A percentile compares a stretch with the other conserved stretches of the same genome.
phyloP scores from a whole-genome alignment of 2,329 filamentous ascomycete genomes.

The Coniochaeta sp. region DNA sequence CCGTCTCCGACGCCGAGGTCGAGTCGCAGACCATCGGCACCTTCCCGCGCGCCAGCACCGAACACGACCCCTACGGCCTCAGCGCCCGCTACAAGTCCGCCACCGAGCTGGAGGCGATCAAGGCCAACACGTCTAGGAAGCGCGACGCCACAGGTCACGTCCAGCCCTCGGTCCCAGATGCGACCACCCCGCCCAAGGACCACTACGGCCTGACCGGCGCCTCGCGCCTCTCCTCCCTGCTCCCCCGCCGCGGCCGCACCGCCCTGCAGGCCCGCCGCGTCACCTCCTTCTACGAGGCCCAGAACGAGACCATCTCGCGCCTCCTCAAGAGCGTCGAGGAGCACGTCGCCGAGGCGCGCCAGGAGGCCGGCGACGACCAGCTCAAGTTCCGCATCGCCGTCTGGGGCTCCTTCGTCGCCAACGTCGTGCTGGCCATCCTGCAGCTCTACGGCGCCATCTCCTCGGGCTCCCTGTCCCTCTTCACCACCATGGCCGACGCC shows the following conservation, averaged over 20 bases:
- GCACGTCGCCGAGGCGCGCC: conserved; percentile 72
- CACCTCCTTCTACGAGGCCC: conserved; percentile 76
- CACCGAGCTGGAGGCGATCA: conserved; percentile 68
- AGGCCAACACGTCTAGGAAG: conserved; percentile 74
- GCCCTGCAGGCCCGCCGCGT: conserved; percentile 35
- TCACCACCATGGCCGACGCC: conserved; percentile 95
- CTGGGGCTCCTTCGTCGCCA: conserved; percentile 67
- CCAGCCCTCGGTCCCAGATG: conserved; percentile 6
- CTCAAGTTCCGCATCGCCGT: conserved; percentile 64
- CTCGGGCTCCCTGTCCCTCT: conserved; percentile 87
- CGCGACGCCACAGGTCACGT: conserved; percentile 41
- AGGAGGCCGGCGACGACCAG: conserved; percentile 75
- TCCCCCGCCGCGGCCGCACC: conserved; percentile 21
- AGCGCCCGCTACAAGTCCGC: conserved; percentile 70
- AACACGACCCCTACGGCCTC: conserved; percentile 77
- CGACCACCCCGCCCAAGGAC: conserved; percentile 12
- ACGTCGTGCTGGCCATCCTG: conserved; percentile 68
- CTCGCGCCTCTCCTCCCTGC: conserved; percentile 16
- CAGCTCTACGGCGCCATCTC: conserved; percentile 85
- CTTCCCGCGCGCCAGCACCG: conserved; percentile 50
- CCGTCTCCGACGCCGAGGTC: conserved; percentile 40
- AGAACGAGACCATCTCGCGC: conserved; percentile 90
- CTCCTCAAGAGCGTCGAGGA: conserved; percentile 90
- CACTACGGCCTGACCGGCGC: conserved; percentile 2
- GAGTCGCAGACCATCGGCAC: conserved; percentile 42